A percentile compares a stretch with the other conserved stretches of the same genome.
phyloP scores from a whole-genome alignment of 1,284 basidiomycete genomes.

The Ustilago cynodontis region DNA sequence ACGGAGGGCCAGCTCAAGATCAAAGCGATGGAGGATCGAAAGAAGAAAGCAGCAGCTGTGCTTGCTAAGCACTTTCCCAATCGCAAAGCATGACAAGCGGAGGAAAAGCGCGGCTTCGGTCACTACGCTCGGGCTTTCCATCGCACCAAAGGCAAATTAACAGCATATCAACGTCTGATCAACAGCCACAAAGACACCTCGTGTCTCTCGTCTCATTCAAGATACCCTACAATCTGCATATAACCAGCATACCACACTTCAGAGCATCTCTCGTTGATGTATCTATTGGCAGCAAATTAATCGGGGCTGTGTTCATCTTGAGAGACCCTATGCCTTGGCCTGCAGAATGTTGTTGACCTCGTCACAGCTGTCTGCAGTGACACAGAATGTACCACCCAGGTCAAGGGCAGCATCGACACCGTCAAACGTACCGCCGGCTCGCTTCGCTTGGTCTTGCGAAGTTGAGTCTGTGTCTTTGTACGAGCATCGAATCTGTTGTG shows the following conservation, averaged over 20 bases:
- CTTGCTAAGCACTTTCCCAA: constrained; percentile 60
- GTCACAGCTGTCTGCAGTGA: constrained; percentile 54
- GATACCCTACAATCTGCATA: constrained; percentile 28
- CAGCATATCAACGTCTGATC: not conserved
- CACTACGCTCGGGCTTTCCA: not conserved
- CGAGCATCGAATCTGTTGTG: constrained; percentile 58
- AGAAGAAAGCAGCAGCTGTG: constrained; percentile 59
- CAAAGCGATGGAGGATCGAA: constrained; percentile 57
- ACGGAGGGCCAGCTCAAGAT: constrained; percentile 58
- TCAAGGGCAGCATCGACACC: constrained; percentile 49
- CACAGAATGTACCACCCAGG: constrained; percentile 55
- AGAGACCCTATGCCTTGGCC: constrained; percentile 24
- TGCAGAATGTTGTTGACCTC: constrained; percentile 32
- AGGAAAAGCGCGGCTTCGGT: not conserved
- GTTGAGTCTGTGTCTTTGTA: constrained; percentile 47
- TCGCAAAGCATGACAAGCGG: constrained; percentile 26
- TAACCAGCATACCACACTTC: not conserved
- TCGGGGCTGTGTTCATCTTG: not conserved
- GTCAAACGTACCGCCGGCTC: constrained; percentile 41
- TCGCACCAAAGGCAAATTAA: not conserved
- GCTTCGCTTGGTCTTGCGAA: constrained; percentile 16
- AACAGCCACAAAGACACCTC: no score
- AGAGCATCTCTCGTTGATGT: not conserved
- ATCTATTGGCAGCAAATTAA: not conserved
- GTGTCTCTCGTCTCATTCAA: not conserved